These are phyloP conservation scores for Colletotrichum noveboracense DNA, from an alignment of 2,329 filamentous ascomycete species.

Conservation along the genomic window DNA sequence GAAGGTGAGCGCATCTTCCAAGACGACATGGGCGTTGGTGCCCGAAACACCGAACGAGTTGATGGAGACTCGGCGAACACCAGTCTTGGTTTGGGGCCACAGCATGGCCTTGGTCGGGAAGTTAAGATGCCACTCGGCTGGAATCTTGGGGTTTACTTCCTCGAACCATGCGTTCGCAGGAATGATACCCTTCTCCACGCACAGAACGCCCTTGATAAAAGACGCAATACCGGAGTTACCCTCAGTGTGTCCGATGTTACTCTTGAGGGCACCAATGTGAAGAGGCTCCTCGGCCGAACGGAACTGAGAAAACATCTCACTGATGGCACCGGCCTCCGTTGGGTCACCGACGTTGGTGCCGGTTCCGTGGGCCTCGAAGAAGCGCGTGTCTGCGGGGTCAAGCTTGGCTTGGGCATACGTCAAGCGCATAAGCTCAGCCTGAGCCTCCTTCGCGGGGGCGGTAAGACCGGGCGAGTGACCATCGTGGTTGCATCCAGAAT, in stretches of 20 bases:
- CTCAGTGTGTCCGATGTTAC: background rate
- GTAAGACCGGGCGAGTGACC: conserved; percentile 46
- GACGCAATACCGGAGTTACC: background rate
- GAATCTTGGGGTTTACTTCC: conserved; percentile 32
- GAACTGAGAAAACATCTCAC: background rate
- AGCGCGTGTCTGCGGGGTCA: conserved; percentile 33
- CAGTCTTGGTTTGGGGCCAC: conserved; percentile 29
- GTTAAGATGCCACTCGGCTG: conserved; percentile 26
- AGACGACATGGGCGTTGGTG: background rate
- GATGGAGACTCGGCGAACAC: conserved; percentile 54
- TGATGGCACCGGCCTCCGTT: background rate
- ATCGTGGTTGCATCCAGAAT: conserved; percentile 40
- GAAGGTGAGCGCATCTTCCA: background rate
- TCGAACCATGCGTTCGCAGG: conserved; percentile 23
- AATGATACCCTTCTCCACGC: background rate
- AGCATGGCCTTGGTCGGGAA: conserved; percentile 31
- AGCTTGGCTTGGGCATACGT: conserved; percentile 35
- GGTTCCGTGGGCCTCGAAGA: conserved; percentile 38
- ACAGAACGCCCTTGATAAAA: background rate
- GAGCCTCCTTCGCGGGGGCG: conserved; percentile 27
- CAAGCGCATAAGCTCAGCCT: conserved; percentile 39
- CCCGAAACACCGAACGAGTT: conserved; percentile 33
- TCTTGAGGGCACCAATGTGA: background rate
- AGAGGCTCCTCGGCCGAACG: background rate
- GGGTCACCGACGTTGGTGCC: background rate